Evolutionary conservation across 345 rosid genomes (phyloP), one percentile per base, ranked within the genome.

Genomic region (Microthlaspi erraticum): DNA sequence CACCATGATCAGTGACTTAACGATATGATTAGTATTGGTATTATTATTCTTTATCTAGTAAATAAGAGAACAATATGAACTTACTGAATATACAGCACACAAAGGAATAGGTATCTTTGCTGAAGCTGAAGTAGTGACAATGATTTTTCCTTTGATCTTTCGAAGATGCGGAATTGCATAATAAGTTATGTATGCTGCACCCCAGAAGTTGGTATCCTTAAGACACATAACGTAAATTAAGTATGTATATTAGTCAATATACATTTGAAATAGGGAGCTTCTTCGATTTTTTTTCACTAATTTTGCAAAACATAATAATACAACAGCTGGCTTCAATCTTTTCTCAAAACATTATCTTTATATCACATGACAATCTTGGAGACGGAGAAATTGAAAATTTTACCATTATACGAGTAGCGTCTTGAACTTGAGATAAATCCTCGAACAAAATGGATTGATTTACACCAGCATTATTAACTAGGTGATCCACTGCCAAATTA

Each of bases 191-290:
- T 74, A 75, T 0, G 64, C 66, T 10, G 81, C 63, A 11, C 87
- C 87, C 87, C 87, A 81, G 45, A 78, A 83, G 48, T 83, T 81
- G 1, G 39, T 65, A 6, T 79, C 79, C 84, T 81, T 64, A 31
- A 20, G n/a, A 33, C 33, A 43, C 13, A 16, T n/a, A n/a, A n/a
- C n/a, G n/a, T 2, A 26, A 32, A 13, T 9, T n/a, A 6, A n/a
- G 31, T 26, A 26, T 26, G 31, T 26, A 26, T 26, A 7, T 55
- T 7, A 55, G 10, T 44, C 9, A 44, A 16, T 1, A 46, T 16
- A 8, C 4, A 26, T 26, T 46, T 9, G 8, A 5, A 32, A 32
- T 2, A 26, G 3, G 29, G 29, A 26, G 29, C 29, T 26, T 26
- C 29, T 5, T 26, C 29, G 29, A 26, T 2, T 26, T 26, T 26